Conservation (phyloP, 2,329 filamentous ascomycete species). For the Venturia oleaginea region DNA sequence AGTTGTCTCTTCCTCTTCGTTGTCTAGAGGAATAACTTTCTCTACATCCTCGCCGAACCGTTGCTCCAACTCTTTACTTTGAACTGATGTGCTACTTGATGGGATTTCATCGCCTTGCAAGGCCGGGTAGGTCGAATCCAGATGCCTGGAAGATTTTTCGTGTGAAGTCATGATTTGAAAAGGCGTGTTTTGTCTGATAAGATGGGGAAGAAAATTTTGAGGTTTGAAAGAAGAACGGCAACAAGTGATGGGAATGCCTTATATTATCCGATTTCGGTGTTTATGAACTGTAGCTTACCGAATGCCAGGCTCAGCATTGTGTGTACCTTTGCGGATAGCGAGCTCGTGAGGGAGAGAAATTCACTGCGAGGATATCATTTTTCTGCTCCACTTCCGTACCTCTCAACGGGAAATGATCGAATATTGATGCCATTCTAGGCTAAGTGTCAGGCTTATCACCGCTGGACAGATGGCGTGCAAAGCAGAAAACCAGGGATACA, state of each 20-base stretch:
- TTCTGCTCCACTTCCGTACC: not conserved
- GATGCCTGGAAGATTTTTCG: not conserved
- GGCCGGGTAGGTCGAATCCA: not conserved
- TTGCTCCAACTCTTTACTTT: not conserved
- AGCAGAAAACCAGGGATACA: too few species aligned
- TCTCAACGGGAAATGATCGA: not conserved
- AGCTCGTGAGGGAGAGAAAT: not conserved
- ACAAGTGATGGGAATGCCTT: not conserved
- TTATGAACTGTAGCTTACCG: not conserved
- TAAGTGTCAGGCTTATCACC: not conserved
- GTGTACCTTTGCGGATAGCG: not conserved
- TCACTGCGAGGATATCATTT: not conserved
- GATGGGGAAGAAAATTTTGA: not conserved
- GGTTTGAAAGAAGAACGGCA: not conserved
- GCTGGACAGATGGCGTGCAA: too few species aligned
- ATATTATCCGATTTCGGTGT: not conserved
- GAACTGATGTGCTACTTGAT: not conserved
- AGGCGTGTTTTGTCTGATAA: not conserved
- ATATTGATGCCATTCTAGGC: not conserved
- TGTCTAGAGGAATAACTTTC: too few species aligned
- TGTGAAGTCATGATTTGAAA: not conserved
- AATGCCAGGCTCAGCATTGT: not conserved
- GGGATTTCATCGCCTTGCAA: not conserved
- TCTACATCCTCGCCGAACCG: not conserved
- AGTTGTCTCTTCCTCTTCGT: too few species aligned